phyloP scores from a whole-genome alignment of 2,329 filamentous ascomycete genomes.

The Alternaria arbusti region DNA sequence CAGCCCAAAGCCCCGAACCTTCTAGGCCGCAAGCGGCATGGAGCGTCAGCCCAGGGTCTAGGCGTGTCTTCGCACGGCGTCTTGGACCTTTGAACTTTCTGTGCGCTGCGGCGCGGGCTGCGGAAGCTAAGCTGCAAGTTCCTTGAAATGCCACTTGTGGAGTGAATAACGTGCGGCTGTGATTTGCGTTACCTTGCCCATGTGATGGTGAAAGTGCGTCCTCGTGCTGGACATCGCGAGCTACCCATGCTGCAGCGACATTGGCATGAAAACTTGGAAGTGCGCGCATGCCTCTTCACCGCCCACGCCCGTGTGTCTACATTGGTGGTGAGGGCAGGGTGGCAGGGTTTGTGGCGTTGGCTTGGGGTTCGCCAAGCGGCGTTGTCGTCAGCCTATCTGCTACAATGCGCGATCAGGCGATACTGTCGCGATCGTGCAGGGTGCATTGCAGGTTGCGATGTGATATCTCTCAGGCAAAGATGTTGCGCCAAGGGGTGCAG shows the following conservation, averaged over 20 bases:
- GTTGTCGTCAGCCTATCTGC: background rate
- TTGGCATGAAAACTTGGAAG: background rate
- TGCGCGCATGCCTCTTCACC: background rate
- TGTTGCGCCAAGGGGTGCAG: background rate
- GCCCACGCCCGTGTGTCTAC: background rate
- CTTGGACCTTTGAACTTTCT: background rate
- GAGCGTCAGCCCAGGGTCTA: slow-evolving; percentile 1
- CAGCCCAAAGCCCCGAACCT: background rate
- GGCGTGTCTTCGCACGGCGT: background rate
- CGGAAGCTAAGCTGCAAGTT: background rate
- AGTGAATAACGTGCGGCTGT: background rate
- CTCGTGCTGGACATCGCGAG: background rate
- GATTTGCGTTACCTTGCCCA: background rate
- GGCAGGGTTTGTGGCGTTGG: background rate
- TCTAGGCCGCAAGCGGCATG: background rate
- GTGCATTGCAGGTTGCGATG: background rate
- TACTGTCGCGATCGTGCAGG: background rate
- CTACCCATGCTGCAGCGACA: background rate
- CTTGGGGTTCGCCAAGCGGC: background rate
- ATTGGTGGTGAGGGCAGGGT: background rate
- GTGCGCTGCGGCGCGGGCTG: background rate
- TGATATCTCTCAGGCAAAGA: background rate
- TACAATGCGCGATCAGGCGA: background rate
- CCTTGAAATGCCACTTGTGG: background rate
- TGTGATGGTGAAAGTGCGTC: background rate